Evolutionary conservation across 345 rosid species (phyloP), one percentile per base, ranked within the genome.

Genomic region (Linum lewisii): DNA sequence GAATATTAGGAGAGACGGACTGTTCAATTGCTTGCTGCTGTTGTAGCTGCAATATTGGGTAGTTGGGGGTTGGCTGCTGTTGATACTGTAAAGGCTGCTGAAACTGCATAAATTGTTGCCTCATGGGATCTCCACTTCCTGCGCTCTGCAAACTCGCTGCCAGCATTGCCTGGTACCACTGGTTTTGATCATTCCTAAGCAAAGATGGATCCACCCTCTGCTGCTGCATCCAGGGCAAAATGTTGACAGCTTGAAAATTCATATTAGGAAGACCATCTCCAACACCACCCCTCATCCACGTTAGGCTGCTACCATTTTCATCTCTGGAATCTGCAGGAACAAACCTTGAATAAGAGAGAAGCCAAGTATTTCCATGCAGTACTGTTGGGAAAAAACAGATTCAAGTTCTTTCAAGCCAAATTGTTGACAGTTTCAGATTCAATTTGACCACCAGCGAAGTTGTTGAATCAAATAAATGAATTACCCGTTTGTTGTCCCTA

Each of bases 191-290:
- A 75, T 65, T 71, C 66, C 82, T 85, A n/a, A 79, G 75, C 74
- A 82, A 61, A 20, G 65, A n/a, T 15, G 81, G 78, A 63, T 84
- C 90, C 49, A 81, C 60, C 62, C 83, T 76, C 74, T 74, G 95
- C 69, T 29, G 34, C 34, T 87, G 95, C 75, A 81, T 81, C 95
- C 84, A 81, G 1, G 95, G 86, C 64, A 71, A 68, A 69, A 77
- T 63, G 59, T 82, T 73, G 36, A 71, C 74, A 60, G 86, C 72
- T 57, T 81, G 88, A 67, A 80, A 78, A 69, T 78, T 84, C 63
- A 81, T 57, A 51, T 84, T 71, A 20, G 76, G 81, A 58, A 81
- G 69, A 63, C 81, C 88, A 72, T 87, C 88, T 44, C 84, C 90
- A 63, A 73, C 63, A 63, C 82, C 84, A 38, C 85, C 82, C 59